Base-by-base conservation (phyloP, 2,329 filamentous ascomycete species). In the Bipolaris bicolor region DNA sequence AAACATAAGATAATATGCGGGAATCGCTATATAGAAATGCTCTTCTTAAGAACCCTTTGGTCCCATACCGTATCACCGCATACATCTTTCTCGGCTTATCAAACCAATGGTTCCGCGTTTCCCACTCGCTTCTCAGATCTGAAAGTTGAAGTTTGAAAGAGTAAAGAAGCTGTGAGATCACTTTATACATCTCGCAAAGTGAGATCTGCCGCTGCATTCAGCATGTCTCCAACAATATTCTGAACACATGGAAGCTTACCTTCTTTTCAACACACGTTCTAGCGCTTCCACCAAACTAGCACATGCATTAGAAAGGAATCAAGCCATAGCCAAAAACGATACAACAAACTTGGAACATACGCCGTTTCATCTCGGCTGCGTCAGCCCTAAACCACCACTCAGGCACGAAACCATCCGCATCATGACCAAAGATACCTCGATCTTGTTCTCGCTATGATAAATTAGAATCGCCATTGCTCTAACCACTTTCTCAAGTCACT, bases 401-500 rank as follows among this genome's bases (percentile, higher is more conserved):
- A 0, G 89, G 90, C 20, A 86, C 76, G 70, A 83, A 93, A 0
- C 69, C 76, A 45, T 90, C 86, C 0, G 85, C 84, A 59, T 91
- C 86, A 0, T 80, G 74, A 2, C 89, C 89, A 65, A 90, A 92
- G 26, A 91, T 79, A 49, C 86, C 84, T 7, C 81, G 79, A 4
- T 86, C 82, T 22, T 22, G 22, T 22, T 22, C 22, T 22, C 22
- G 22, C 22, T 22, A 22, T 22, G 22, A 22, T 22, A 22, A 22
- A 22, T 31, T 40, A 55, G 3, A 55, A 55, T 0, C 29, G 29
- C 52, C 52, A 55, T 10, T 55, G 52, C 20, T 16, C 22, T n/a
- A 55, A 26, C 52, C 52, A 55, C 29, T 44, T 55, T 16, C 15
- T 34, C 0, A 55, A 7, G 1, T 44, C 45, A 11, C 5, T 5